Evolutionary conservation across 805 yeast genomes (phyloP), one percentile per base, ranked within the genome.

Genomic region (Nakazawaea ishiwadae): DNA sequence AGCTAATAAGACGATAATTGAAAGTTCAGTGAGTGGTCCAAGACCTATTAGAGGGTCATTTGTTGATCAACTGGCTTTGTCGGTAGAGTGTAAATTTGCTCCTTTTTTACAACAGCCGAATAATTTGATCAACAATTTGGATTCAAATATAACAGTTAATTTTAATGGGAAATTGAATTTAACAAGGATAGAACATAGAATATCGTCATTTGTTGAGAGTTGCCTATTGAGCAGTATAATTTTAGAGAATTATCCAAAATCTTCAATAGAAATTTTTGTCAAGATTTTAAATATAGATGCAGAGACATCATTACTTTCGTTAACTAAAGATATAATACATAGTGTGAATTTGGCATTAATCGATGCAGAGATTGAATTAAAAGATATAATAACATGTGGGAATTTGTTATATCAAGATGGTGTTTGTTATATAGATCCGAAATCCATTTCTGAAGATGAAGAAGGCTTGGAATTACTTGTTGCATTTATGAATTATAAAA

Each of bases 21-120:
- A 81, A 41, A 82, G 83, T 1, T 72, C 88, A 4, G 80, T 91
- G 0, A 85, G 80, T 60, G 98, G 98, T 0, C 98, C 98, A 4
- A 71, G 89, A 49, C 96, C 98, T 6, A 79, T 77, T 46, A 69
- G 85, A 46, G 87, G 88, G 2, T 74, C 86, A 4, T 86, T 82
- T 56, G 69, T 76, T 29, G 79, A 82, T 17, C 66, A 76, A 38
- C 90, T 90, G 3, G 68, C 78, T 4, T 62, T 86, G 31, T 72
- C 80, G 20, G 88, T 85, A 10, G 79, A 72, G 42, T 70, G 74
- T 37, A 69, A 70, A 49, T 70, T 79, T 44, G 65, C 75, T 14
- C 79, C 79, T 3, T 72, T 74, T 49, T 54, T 70, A 10, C 50
- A 53, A 19, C 80, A 56, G 57, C 75, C 64, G 32, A 56, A 59